A percentile compares a stretch with the other conserved stretches of the same genome.
Evolutionary conservation across 1,139 yeast genomes (phyloP).

Genomic region (Lodderomyces beijingensis): DNA sequence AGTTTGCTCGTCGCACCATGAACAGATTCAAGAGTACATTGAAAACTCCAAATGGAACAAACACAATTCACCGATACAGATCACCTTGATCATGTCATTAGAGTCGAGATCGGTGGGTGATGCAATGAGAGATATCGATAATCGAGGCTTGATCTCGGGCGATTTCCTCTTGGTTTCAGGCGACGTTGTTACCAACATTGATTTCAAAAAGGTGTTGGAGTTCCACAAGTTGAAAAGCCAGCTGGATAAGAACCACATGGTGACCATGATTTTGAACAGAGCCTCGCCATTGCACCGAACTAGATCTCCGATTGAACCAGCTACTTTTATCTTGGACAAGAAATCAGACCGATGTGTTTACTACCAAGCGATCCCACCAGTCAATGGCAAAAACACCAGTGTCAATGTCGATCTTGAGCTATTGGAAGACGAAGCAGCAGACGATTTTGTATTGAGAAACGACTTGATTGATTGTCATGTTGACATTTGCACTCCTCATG

Average conservation of each 20-base stretch:
- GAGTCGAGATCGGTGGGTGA: slow-evolving; percentile 94
- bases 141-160: slow-evolving; percentile 80
- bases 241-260: slow-evolving; percentile 81
- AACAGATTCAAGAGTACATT: slow-evolving; percentile 77
- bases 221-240: slow-evolving; percentile 69
- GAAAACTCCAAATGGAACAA: slow-evolving; percentile 86
- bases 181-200: slow-evolving; percentile 89
- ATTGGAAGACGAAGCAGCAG: slow-evolving; percentile 66
- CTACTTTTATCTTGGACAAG: slow-evolving; percentile 76
- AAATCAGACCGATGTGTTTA: slow-evolving; percentile 72
- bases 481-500: slow-evolving; percentile 91
- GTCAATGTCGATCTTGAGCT: slow-evolving; percentile 81
- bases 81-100: slow-evolving; percentile 75
- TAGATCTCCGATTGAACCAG: slow-evolving; percentile 73
- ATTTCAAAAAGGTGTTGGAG: slow-evolving; percentile 66
- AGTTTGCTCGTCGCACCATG: slow-evolving; percentile 89
- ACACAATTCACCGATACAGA: slow-evolving; percentile 20
- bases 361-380: slow-evolving; percentile 69
- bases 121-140: slow-evolving; percentile 93
- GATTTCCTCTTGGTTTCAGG: slow-evolving; percentile 91
- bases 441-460: slow-evolving; percentile 72
- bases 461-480: slow-evolving; percentile 95
- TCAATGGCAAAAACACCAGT: slow-evolving; percentile 26
- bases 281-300: slow-evolving; percentile 87
- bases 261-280: slow-evolving; percentile 87